Evolutionary conservation across 352 stramenopile species (phyloP), one percentile per base, ranked within the genome.

Genomic region (Phytophthora sojae): DNA sequence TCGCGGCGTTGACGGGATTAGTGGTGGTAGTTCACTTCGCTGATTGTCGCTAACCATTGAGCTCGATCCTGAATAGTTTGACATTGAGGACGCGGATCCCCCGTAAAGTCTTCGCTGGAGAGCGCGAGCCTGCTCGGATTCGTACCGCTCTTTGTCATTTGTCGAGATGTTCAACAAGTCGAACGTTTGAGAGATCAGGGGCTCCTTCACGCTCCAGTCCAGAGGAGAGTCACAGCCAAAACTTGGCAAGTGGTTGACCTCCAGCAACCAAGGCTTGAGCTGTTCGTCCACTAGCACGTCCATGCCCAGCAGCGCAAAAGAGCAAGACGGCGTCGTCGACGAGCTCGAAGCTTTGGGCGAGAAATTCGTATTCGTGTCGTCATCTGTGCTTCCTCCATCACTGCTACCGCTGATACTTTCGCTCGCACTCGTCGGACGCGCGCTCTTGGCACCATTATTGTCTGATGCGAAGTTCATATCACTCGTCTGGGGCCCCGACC

Each of bases 241-340:
- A 66, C 91, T 96, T 54, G 97, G 95, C 8, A 99, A 58, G 69
- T 99, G 96, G 73, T 99, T 99, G 29, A 99, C 97, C 67, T 99
- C 97, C 9, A 99, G 96, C 17, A 99, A 78, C 88, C 93, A 98
- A 6, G 97, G 96, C 63, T 98, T 98, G 0, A 99, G 81, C 19
- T 90, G 79, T 44, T 96, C 85, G 68, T 99, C 97, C 6, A 99
- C 82, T 50, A 99, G 93, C 32, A 99, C 94, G 70, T 99, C 97
- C 82, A 99, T 96, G 4, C 97, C 97, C 5, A 99, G 80, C 2
- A 99, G 85, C 45, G 98, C 94, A 76, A 99, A 94, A 58, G 77
- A 92, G 8, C 82, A 93, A 8, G 82, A 91, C 5, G 76, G 26
- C n/a, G 65, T 35, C 14, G 50, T 37, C 8, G 71, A 75, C 29